Conservation (phyloP, 306 rosid species). For the Arachis hypogaea region DNA sequence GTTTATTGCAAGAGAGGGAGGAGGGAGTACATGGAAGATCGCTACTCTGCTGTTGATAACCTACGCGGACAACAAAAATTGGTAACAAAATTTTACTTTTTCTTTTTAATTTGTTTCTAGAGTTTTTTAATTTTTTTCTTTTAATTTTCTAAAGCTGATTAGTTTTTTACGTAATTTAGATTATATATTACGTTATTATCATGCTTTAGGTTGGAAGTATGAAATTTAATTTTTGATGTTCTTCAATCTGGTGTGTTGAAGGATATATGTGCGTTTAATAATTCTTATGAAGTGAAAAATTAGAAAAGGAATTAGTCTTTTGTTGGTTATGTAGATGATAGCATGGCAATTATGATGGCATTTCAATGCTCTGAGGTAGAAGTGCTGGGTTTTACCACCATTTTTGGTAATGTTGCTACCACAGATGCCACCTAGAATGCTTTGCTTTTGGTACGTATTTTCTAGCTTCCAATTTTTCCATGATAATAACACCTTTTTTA, state of each 20-base stretch:
- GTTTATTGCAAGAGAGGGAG: constrained; percentile 90
- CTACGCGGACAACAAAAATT: constrained; percentile 73
- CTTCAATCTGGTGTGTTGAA: not conserved
- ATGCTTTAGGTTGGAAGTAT: not conserved
- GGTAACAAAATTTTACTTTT: constrained; percentile 43
- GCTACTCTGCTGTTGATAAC: constrained; percentile 66
- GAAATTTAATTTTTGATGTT: not conserved
- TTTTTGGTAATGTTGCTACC: constrained; percentile 74
- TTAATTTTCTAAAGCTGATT: not conserved
- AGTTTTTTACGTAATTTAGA: not conserved
- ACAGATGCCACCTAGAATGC: constrained; percentile 83
- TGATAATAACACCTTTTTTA: not conserved
- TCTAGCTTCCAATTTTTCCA: not conserved
- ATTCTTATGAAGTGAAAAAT: not conserved
- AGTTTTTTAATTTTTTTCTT: not conserved
- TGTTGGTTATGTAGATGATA: constrained; percentile 65
- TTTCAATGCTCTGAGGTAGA: constrained; percentile 77
- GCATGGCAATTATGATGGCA: constrained; percentile 92
- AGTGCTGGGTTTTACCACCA: constrained; percentile 73
- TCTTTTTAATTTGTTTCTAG: too few relatives aligned
- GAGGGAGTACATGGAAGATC: constrained; percentile 90
- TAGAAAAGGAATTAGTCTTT: constrained; percentile 1
- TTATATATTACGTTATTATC: constrained; percentile 15
- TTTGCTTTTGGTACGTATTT: constrained; percentile 78
- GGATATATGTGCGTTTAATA: not conserved